Conservation (phyloP, 495 filamentous ascomycete species). For the Cercophora newfieldiana region DNA sequence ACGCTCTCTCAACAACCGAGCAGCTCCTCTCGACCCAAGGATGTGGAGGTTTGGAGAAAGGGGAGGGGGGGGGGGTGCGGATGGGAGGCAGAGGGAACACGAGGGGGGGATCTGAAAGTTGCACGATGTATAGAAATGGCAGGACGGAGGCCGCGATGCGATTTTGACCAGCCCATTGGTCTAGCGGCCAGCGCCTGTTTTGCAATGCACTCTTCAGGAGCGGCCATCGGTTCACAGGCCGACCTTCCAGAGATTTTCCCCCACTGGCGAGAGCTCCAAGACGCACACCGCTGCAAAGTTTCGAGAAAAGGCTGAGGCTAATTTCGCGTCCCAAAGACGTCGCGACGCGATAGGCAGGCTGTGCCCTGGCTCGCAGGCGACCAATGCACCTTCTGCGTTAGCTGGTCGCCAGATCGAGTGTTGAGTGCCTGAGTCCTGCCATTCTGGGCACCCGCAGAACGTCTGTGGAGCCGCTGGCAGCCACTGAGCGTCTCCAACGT, state of each 20-base stretch:
- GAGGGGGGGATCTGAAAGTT: conserved; percentile 11
- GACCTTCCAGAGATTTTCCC: not conserved
- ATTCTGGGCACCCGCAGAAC: conserved; percentile 4
- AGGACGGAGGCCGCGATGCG: conserved; percentile 5
- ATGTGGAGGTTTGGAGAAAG: not conserved
- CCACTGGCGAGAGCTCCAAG: not conserved
- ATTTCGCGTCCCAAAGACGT: conserved; percentile 29
- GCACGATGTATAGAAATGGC: conserved; percentile 9
- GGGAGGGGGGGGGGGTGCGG: not conserved
- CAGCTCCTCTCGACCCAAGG: not conserved
- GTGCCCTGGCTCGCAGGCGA: conserved; percentile 9
- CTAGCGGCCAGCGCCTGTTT: conserved; percentile 26
- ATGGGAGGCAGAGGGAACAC: conserved; percentile 13
- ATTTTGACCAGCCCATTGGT: conserved; percentile 25
- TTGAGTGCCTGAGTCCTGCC: conserved; percentile 10
- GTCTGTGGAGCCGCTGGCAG: conserved; percentile 10
- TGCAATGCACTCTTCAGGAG: conserved; percentile 33
- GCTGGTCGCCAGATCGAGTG: conserved; percentile 11
- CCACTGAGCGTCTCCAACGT: conserved; percentile 5
- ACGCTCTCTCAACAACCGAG: not conserved
- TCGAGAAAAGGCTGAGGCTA: conserved; percentile 28
- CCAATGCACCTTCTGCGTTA: conserved; percentile 25
- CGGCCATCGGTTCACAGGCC: not conserved
- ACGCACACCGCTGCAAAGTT: conserved; percentile 23
- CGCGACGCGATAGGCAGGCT: conserved; percentile 26